phyloP scores from a whole-genome alignment of 2,329 filamentous ascomycete species.

The Monilinia aucupariae region DNA sequence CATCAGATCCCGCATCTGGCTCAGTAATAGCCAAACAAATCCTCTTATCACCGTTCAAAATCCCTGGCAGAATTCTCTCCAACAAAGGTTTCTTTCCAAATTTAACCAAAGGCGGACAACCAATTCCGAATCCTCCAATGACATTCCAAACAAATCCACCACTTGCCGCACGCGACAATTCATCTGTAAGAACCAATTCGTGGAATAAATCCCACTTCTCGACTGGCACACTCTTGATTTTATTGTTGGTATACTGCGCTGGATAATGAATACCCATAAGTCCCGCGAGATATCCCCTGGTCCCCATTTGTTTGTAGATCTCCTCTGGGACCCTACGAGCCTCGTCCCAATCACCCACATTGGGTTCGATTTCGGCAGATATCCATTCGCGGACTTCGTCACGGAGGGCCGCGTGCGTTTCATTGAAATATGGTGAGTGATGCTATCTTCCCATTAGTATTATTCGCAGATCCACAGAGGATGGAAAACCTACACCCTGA shows the following conservation, averaged over 20 bases:
- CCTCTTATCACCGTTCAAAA: slow-evolving; percentile 87
- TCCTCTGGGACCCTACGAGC: slow-evolving; percentile 79
- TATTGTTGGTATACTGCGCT: slow-evolving; percentile 63
- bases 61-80: slow-evolving; percentile 80
- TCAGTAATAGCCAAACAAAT: slow-evolving; percentile 98
- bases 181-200: slow-evolving; percentile 91
- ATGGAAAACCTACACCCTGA: slow-evolving; percentile 66
- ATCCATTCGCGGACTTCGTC: slow-evolving; percentile 91
- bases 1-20: slow-evolving; percentile 89
- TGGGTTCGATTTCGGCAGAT: slow-evolving; percentile 79
- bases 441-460: slow-evolving; percentile 51
- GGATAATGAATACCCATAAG: slow-evolving; percentile 81
- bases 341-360: slow-evolving; percentile 96
- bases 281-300: slow-evolving; percentile 87
- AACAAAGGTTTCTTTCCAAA: slow-evolving; percentile 38
- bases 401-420: slow-evolving; percentile 85
- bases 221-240: slow-evolving; percentile 69
- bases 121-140: slow-evolving; percentile 94
- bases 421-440: slow-evolving; percentile 94
- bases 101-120: slow-evolving; percentile 68
- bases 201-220: slow-evolving; percentile 99
- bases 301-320: slow-evolving; percentile 94
- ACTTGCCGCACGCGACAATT: slow-evolving; percentile 80
- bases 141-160: slow-evolving; percentile 97
- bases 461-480: neutral